Conservation (phyloP, 345 rosid species). For the Cardiospermum halicacabum region DNA sequence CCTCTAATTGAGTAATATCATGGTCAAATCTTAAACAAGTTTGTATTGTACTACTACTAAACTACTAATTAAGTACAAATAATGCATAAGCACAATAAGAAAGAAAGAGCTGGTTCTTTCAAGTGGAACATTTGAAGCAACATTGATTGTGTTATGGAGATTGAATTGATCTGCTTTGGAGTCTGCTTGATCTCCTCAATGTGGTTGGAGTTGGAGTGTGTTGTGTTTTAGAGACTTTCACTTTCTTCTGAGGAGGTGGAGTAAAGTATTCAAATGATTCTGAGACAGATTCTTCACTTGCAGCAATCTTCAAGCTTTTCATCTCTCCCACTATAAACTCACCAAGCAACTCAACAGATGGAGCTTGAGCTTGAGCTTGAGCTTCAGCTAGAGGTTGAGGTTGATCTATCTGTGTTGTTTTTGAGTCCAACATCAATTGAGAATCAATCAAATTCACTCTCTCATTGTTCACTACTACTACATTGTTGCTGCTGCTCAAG, state of each 20-base stretch:
- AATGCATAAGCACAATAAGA: no score
- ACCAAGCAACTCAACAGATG: conserved; percentile 39
- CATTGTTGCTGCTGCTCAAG: no score
- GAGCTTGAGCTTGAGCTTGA: conserved; percentile 30
- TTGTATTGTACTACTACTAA: no score
- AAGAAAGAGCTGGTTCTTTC: not conserved
- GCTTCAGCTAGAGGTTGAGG: no score
- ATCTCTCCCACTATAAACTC: conserved; percentile 39
- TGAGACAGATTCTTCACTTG: conserved; percentile 25
- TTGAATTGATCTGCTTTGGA: conserved; percentile 20
- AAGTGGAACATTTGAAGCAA: conserved; percentile 20
- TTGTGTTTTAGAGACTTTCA: not conserved
- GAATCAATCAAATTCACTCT: no score
- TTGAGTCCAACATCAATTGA: no score
- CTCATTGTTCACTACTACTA: conserved; percentile 6
- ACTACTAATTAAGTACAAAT: no score
- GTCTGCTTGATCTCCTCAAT: conserved; percentile 44
- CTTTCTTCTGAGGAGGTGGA: conserved; percentile 13
- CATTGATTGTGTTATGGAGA: conserved; percentile 33
- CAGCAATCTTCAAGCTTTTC: conserved; percentile 15
- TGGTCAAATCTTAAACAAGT: conserved; percentile 4
- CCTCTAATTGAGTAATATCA: no score
- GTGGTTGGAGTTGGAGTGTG: no score
- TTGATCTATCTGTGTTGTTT: no score
- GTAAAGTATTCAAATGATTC: conserved; percentile 7